Evolutionary conservation across 441 rosid species (phyloP).

Genomic region (Melastoma candidum): DNA sequence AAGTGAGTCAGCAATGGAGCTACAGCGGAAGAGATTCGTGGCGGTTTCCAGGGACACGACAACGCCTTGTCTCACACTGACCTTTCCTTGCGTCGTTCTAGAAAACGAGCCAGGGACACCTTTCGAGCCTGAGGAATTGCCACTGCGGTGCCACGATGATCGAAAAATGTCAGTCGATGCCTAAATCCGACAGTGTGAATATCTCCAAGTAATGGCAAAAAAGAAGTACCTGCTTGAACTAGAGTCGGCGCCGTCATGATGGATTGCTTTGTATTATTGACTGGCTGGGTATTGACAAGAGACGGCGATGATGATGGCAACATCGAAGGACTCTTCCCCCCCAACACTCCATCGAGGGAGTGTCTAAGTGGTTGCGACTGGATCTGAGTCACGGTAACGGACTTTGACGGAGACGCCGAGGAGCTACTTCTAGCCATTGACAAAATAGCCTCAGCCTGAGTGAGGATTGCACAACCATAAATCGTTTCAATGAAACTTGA

Average conservation of each 20-base stretch:
- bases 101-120: slow-evolving; percentile 58
- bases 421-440: slow-evolving; percentile 44
- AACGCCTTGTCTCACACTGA: slow-evolving; percentile 10
- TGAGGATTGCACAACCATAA: slow-evolving; percentile 4
- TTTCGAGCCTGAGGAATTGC: slow-evolving; percentile 59
- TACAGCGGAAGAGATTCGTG: background rate
- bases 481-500: background rate
- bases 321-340: slow-evolving; percentile 3
- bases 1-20: background rate
- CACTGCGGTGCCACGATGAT: slow-evolving; percentile 21
- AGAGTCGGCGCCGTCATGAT: slow-evolving; percentile 1
- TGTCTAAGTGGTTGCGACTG: slow-evolving; percentile 23
- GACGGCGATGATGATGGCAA: too few relatives aligned
- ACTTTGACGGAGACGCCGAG: slow-evolving; percentile 25
- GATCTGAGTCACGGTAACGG: slow-evolving; percentile 21
- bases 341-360: slow-evolving; percentile 13
- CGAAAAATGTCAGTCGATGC: background rate
- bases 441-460: slow-evolving; percentile 61
- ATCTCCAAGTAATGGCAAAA: too few relatives aligned
- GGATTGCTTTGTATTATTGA: background rate
- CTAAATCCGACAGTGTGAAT: background rate
- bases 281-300: too few relatives aligned
- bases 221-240: slow-evolving; percentile 19
- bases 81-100: slow-evolving; percentile 70
- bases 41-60: background rate